Percentiles rank a stretch among this genome's conserved stretches.
Evolutionary conservation across 2,329 filamentous ascomycete genomes (phyloP).

Genomic region (Neonectria hederae): DNA sequence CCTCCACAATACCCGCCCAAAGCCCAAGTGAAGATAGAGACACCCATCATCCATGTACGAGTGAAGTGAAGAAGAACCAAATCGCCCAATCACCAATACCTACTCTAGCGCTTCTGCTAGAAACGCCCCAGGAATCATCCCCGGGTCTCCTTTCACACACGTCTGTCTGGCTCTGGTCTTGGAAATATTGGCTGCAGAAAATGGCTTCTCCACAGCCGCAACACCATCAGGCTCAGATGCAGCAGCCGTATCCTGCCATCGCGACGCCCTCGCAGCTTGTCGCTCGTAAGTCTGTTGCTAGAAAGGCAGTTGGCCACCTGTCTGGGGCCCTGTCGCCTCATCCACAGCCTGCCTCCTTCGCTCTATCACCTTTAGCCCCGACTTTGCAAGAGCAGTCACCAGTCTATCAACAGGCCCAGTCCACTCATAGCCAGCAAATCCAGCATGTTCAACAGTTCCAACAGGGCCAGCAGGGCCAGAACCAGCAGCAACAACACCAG

Average conservation of each 20-base stretch:
- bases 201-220: slow-evolving; percentile 12
- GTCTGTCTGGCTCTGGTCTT: neutral
- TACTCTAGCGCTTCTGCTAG: neutral
- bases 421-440: neutral
- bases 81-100: neutral
- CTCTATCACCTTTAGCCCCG: neutral
- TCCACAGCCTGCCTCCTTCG: neutral
- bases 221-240: slow-evolving; percentile 9
- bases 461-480: neutral
- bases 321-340: neutral
- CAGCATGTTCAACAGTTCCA: neutral
- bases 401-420: neutral
- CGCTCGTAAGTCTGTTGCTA: neutral
- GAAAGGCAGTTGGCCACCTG: neutral
- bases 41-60: neutral
- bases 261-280: slow-evolving; percentile 13
- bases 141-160: neutral
- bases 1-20: neutral
- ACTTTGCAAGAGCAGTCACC: neutral
- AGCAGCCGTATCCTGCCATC: slow-evolving; percentile 7
- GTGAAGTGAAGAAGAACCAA: neutral
- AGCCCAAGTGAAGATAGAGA: neutral
- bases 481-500: neutral
- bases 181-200: neutral
- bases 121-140: neutral